These are phyloP conservation scores for Psophocarpus tetragonolobus DNA, from an alignment of 306 rosid genomes.

Conservation along the genomic window DNA sequence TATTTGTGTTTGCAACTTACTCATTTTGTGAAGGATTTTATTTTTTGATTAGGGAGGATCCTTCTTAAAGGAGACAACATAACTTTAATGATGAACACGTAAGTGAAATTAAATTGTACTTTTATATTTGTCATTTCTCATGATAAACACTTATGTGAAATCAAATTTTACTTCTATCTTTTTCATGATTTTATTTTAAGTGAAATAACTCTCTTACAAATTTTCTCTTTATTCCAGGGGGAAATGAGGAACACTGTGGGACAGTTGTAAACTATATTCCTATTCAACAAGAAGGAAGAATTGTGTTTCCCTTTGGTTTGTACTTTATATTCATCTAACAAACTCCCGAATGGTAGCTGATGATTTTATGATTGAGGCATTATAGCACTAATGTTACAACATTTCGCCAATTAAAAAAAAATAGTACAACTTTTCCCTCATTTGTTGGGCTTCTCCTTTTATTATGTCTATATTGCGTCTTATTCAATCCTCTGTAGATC, in stretches of 20 bases:
- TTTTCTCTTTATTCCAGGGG: constrained; percentile 52
- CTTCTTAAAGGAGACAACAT: constrained; percentile 92
- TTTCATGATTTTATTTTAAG: background rate
- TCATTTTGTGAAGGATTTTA: constrained; percentile 28
- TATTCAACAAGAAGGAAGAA: constrained; percentile 29
- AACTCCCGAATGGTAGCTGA: background rate
- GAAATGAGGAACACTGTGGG: constrained; percentile 47
- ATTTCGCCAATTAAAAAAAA: no score
- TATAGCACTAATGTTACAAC: background rate
- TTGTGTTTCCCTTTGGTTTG: constrained; percentile 21
- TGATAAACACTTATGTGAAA: constrained; percentile 63
- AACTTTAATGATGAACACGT: constrained; percentile 88
- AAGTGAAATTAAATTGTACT: constrained; percentile 37
- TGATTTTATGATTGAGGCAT: background rate
- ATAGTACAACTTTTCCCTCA: background rate
- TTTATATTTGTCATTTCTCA: constrained; percentile 36
- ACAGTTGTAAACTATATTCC: background rate
- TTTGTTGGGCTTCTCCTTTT: background rate
- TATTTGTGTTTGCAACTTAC: background rate
- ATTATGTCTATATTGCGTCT: background rate
- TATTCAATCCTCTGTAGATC: background rate
- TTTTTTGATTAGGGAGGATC: constrained; percentile 63
- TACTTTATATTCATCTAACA: background rate
- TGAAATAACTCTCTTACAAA: background rate
- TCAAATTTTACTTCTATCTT: background rate